phyloP scores from a whole-genome alignment of 805 yeast species.

The Candida peoriensis region DNA sequence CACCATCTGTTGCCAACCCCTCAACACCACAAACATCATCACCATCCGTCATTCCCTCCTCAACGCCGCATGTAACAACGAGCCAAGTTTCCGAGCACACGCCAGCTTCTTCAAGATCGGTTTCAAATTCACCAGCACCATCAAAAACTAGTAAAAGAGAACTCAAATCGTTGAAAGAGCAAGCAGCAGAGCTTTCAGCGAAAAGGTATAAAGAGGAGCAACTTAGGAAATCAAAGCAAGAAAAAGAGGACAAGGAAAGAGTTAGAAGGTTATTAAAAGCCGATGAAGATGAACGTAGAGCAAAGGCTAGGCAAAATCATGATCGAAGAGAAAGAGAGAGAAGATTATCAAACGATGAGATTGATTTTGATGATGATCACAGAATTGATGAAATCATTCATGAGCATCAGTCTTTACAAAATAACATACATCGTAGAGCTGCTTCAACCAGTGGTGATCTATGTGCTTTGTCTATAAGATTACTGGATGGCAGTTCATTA shows the following conservation, averaged over 20 bases:
- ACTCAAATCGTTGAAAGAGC: slow-evolving; percentile 32
- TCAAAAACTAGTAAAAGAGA: slow-evolving; percentile 7
- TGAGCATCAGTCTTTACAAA: slow-evolving; percentile 14
- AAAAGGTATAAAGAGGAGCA: slow-evolving; percentile 34
- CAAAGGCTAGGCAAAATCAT: slow-evolving; percentile 14
- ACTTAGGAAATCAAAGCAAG: slow-evolving; percentile 30
- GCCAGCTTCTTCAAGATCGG: slow-evolving; percentile 5
- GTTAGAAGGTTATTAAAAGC: slow-evolving; percentile 46
- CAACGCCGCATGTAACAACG: slow-evolving; percentile 2
- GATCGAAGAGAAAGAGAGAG: slow-evolving; percentile 16
- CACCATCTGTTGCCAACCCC: not conserved
- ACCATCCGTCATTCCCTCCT: slow-evolving; percentile 7
- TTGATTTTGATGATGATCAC: slow-evolving; percentile 26
- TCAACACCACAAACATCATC: not conserved
- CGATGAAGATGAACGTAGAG: slow-evolving; percentile 45
- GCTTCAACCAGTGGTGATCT: slow-evolving; percentile 6
- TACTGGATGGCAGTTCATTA: slow-evolving; percentile 61
- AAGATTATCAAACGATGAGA: slow-evolving; percentile 16
- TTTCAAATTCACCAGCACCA: slow-evolving; percentile 10
- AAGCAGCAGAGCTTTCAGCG: slow-evolving; percentile 35
- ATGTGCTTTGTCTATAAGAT: slow-evolving; percentile 51
- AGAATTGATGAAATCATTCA: slow-evolving; percentile 19
- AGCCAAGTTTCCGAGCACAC: slow-evolving; percentile 3
- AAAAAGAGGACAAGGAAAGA: slow-evolving; percentile 48
- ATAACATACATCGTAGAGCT: slow-evolving; percentile 16